Conservation (phyloP, 176 grass and related monocot genomes). For the Dendrocalamus sinicus region DNA sequence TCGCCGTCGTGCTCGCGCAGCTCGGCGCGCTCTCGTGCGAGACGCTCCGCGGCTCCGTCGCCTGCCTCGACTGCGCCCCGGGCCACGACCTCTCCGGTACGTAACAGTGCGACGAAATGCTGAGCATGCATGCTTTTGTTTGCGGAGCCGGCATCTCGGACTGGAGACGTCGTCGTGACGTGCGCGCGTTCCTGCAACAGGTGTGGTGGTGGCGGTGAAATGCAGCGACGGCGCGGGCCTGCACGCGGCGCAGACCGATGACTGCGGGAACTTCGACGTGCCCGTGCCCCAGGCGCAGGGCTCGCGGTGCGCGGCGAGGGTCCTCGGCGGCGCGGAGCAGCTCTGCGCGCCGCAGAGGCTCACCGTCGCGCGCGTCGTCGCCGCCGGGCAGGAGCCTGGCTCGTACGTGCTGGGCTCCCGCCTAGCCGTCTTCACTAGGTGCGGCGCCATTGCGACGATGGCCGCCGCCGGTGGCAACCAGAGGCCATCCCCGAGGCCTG, state of each 20-base stretch:
- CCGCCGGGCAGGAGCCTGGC: not conserved
- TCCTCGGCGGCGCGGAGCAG: conserved; percentile 50
- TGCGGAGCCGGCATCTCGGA: not conserved
- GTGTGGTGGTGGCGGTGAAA: conserved; percentile 52
- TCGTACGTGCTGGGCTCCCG: conserved; percentile 42
- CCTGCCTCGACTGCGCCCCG: conserved; percentile 53
- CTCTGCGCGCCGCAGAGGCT: conserved; percentile 48
- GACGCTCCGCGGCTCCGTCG: conserved; percentile 40
- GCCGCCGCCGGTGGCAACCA: not conserved
- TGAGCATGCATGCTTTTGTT: not conserved
- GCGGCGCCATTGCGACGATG: not conserved
- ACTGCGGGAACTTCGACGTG: conserved; percentile 39
- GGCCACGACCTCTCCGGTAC: conserved; percentile 50
- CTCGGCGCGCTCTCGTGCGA: conserved; percentile 14
- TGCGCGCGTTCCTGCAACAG: not conserved
- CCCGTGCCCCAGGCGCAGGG: conserved; percentile 8
- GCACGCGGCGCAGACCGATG: conserved; percentile 40
- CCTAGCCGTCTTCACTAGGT: conserved; percentile 50
- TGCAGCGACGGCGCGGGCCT: conserved; percentile 11
- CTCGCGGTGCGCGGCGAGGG: conserved; percentile 43
- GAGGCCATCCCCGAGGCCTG: not conserved
- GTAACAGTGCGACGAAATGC: not conserved
- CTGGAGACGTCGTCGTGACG: not conserved
- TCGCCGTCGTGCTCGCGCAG: conserved; percentile 26
- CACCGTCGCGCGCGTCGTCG: conserved; percentile 39